Base-by-base conservation (phyloP, 257 asterid genomes). In the Leptodermis oblonga region DNA sequence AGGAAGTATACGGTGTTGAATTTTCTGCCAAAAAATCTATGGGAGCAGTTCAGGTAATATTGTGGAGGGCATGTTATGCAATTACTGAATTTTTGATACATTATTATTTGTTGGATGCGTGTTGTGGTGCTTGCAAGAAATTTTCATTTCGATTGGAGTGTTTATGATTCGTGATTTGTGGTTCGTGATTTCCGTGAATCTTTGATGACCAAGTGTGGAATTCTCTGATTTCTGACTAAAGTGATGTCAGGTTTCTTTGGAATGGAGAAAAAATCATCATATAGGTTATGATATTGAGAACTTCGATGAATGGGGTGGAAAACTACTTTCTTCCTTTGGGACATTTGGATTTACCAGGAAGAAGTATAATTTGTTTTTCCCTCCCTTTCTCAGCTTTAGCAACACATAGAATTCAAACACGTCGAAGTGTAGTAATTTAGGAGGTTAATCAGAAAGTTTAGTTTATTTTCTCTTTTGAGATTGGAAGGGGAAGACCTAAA, bases 1-100 rank as follows among this genome's bases (percentile, higher is more conserved):
- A 81, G 92, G 73, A 94, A 94, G 84, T 94, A 94, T 75, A 94
- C 97, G n/a, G 64, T 87, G 62, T 83, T 85, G 95, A 94, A 94
- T 77, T 94, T 94, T 83, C 88, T 94, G 51, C 99, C 99, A 52
- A 94, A 94, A 78, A 94, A 94, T 79, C 88, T 94, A 78, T 88
- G 92, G 97, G 99, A 94, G 62, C 99, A 94, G 66, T 94, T 94
- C 96, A 94, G 99, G 99, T 90, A 60, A 70, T 46, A 34, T 5
- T 34, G 18, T 17, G 55, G 43, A 17, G 11, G 17, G 51, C 55
- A 33, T 39, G n/a, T 56, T 61, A 14, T 13, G 42, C 36, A 51
- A 28, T 53, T 22, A 26, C 15, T 33, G 43, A 25, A 45, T 41
- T 43, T 20, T 45, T 31, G 4, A n/a, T 42, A 62, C 39, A 3